phyloP scores from a whole-genome alignment of 2,329 filamentous ascomycete species.

The Seiridium cupressi region DNA sequence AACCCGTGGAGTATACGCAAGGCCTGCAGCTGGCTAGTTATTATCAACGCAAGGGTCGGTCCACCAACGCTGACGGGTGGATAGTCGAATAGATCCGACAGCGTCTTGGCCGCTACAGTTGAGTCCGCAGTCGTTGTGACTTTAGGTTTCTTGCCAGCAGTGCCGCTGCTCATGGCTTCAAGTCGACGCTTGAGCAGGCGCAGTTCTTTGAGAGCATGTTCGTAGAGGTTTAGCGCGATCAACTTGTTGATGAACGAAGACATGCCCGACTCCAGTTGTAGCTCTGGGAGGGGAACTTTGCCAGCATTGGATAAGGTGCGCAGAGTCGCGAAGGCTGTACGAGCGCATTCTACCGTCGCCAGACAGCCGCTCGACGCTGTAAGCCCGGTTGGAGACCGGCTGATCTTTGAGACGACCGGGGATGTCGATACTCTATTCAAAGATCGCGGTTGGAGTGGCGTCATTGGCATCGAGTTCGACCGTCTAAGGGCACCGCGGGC shows the following conservation, averaged over 20 bases:
- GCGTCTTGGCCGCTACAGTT: conserved; percentile 37
- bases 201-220: conserved; percentile 69
- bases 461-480: conserved; percentile 57
- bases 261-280: conserved; percentile 74
- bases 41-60: conserved; percentile 51
- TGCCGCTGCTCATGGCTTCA: conserved; percentile 35
- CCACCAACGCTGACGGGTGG: conserved; percentile 39
- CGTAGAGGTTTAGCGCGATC: conserved; percentile 61
- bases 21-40: conserved; percentile 62
- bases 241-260: conserved; percentile 67
- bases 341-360: conserved; percentile 66
- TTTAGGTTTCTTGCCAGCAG: conserved; percentile 22
- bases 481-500: conserved; percentile 45
- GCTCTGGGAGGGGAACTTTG: conserved; percentile 53
- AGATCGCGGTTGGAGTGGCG: conserved; percentile 59
- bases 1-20: conserved; percentile 61
- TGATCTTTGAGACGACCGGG: conserved; percentile 38
- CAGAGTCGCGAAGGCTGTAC: conserved; percentile 65
- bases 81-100: conserved; percentile 64
- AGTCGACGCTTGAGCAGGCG: conserved; percentile 63
- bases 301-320: conserved; percentile 54
- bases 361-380: conserved; percentile 43
- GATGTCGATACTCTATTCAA: conserved; percentile 60
- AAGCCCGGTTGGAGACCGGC: conserved; percentile 18
- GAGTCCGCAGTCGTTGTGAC: conserved; percentile 29